Conservation (phyloP, 208 protist species). For the Trypanosoma caninum region DNA sequence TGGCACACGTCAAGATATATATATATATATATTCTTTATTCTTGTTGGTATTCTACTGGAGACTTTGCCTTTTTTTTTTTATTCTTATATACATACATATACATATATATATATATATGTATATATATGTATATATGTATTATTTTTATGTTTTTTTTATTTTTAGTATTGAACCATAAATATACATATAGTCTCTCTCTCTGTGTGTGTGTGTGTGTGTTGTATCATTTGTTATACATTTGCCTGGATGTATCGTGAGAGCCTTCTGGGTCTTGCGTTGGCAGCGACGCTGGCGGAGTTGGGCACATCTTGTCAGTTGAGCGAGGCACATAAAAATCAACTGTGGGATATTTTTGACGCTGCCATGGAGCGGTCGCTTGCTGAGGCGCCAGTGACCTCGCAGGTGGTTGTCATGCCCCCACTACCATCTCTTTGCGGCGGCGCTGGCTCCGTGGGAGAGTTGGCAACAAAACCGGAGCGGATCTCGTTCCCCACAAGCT, state of each 20-base stretch:
- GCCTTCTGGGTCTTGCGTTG: conserved; percentile 59
- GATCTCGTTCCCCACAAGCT: neutral
- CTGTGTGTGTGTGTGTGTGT: too few relatives aligned
- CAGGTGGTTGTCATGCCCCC: conserved; percentile 49
- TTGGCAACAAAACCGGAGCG: neutral
- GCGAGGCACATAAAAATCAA: conserved; percentile 56
- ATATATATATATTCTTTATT: neutral
- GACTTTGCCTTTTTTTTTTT: conserved; percentile 3
- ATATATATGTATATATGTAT: too few relatives aligned
- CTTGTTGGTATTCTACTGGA: neutral
- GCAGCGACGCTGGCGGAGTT: conserved; percentile 68
- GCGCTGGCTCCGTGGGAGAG: neutral
- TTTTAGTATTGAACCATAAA: too few relatives aligned
- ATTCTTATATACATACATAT: neutral
- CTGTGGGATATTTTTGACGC: conserved; percentile 79
- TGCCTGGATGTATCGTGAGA: conserved; percentile 70
- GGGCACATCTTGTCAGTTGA: conserved; percentile 33
- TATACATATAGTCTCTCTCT: too few relatives aligned
- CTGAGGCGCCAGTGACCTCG: conserved; percentile 55
- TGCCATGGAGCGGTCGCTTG: conserved; percentile 59
- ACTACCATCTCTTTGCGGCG: conserved; percentile 5
- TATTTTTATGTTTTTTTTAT: conserved; percentile 5
- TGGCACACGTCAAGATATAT: neutral
- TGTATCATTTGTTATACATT: neutral
- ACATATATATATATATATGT: conserved; percentile 1